Evolutionary conservation across 305 asterid species (phyloP), one percentile per base, ranked within the genome.

Genomic region (Fraxinus xanthoxyloides): DNA sequence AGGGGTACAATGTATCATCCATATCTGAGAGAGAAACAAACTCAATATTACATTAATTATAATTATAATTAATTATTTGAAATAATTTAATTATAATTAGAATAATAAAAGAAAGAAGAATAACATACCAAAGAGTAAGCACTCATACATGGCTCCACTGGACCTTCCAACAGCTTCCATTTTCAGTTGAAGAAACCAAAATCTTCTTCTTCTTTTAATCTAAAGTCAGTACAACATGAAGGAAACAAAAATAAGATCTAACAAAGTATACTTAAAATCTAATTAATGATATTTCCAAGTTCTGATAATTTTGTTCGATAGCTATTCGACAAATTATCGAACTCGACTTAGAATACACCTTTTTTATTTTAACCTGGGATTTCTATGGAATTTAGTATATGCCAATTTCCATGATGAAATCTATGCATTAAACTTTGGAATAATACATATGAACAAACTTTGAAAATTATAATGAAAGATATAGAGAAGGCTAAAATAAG

Each of bases 1-100:
- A 56, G 31, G 98, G 98, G 65, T 95, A 95, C 81, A 95, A 77
- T 19, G 98, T 95, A 79, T 95, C 98, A 86, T 95, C 98, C 98
- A 95, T 86, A 84, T 95, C 98, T 93, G 77, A 59, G 48, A 74
- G 59, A 26, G 21, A 3, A 56, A 65, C 56, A 32, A 38, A 32
- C 24, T 65, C 19, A 5, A 43, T 34, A 77, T 67, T 2, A 40
- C 72, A 63, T 63, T 21, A 23, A n/a, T n/a, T n/a, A n/a, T n/a
- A n/a, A n/a, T n/a, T n/a, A n/a, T n/a, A n/a, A n/a, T n/a, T n/a
- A n/a, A n/a, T n/a, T n/a, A n/a, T n/a, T n/a, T n/a, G n/a, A n/a
- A n/a, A n/a, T 32, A 35, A 30, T 31, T 30, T 31, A 36, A 65
- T 0, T 7, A 32, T 32, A 32, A 32, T 32, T 7, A 32, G 23